Evolutionary conservation across 2,329 filamentous ascomycete species (phyloP).

Genomic region (Hansfordia pulvinata): DNA sequence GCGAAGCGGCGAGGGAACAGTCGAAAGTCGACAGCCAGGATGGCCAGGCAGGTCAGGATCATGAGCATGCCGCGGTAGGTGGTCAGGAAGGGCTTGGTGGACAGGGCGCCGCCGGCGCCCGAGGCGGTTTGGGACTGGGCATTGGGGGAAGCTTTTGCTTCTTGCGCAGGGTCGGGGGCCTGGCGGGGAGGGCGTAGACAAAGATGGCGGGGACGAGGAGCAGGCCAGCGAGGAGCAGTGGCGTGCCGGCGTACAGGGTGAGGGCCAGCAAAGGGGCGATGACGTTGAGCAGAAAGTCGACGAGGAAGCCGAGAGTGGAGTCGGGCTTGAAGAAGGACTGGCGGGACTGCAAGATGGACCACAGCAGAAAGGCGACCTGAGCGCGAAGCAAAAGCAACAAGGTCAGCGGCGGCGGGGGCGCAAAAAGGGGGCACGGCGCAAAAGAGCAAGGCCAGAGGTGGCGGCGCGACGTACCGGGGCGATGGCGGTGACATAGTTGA

Average conservation of each 20-base stretch:
- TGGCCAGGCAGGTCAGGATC: constrained; percentile 76
- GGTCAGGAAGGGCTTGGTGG: constrained; percentile 84
- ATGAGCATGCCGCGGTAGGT: constrained; percentile 87
- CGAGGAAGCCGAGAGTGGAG: constrained; percentile 48
- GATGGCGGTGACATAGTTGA: constrained; percentile 74
- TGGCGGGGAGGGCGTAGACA: constrained; percentile 38
- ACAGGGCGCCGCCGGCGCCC: constrained; percentile 37
- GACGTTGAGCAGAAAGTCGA: constrained; percentile 84
- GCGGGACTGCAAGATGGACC: constrained; percentile 77
- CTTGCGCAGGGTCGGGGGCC: constrained; percentile 26
- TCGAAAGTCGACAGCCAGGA: constrained; percentile 91
- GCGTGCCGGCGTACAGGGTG: constrained; percentile 68
- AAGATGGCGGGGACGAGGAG: constrained; percentile 59
- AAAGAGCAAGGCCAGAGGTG: too few species aligned
- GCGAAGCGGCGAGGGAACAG: constrained; percentile 90
- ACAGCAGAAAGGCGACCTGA: constrained; percentile 71
- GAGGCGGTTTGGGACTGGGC: constrained; percentile 21
- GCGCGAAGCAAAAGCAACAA: constrained; percentile 10
- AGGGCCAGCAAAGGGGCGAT: constrained; percentile 69
- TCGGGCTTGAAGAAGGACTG: constrained; percentile 75
- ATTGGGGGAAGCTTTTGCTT: constrained; percentile 34
- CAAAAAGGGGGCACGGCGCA: constrained; percentile 3
- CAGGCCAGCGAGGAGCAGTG: constrained; percentile 61
- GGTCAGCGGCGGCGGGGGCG: constrained; percentile 5
- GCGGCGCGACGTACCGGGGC: constrained; percentile 50